phyloP scores from a whole-genome alignment of 768 basidiomycete species.

The Calocybe gangraenosa region DNA sequence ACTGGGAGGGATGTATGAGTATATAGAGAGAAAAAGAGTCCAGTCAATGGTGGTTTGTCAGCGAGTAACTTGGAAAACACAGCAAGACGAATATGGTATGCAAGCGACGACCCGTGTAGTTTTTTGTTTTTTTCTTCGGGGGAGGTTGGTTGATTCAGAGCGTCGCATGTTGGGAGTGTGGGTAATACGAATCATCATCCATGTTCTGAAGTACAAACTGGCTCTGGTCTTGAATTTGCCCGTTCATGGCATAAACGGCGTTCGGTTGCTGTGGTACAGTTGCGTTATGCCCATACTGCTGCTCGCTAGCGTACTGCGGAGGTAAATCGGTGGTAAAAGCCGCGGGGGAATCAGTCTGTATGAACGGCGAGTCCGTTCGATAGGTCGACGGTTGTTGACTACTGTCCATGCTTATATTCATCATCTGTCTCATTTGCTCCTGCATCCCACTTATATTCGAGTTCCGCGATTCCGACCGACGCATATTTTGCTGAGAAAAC shows the following conservation, averaged over 20 bases:
- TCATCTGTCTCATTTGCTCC: conserved; percentile 44
- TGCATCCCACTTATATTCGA: conserved; percentile 35
- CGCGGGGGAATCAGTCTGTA: conserved; percentile 35
- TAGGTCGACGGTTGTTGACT: conserved; percentile 23
- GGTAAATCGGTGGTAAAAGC: conserved; percentile 34
- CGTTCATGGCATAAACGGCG: conserved; percentile 11
- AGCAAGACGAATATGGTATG: neutral
- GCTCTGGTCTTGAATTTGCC: conserved; percentile 11
- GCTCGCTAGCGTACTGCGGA: conserved; percentile 14
- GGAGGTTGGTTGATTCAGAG: conserved; percentile 4
- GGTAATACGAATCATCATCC: conserved; percentile 15
- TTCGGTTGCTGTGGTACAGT: neutral
- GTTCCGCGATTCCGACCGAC: conserved; percentile 35
- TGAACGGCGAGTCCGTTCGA: conserved; percentile 38
- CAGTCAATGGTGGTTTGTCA: too few species aligned
- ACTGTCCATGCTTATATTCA: conserved; percentile 28
- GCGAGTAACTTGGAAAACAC: neutral
- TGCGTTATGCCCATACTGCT: conserved; percentile 16
- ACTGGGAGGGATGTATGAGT: conserved; percentile 1
- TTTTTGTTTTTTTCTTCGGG: neutral
- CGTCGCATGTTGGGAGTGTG: conserved; percentile 14
- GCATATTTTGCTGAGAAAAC: conserved; percentile 21
- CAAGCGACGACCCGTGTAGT: neutral
- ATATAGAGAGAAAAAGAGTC: neutral
- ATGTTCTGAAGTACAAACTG: conserved; percentile 15